These are phyloP conservation scores for Thelonectria rubi DNA, from an alignment of 2,329 filamentous ascomycete species.

Conservation along the genomic window DNA sequence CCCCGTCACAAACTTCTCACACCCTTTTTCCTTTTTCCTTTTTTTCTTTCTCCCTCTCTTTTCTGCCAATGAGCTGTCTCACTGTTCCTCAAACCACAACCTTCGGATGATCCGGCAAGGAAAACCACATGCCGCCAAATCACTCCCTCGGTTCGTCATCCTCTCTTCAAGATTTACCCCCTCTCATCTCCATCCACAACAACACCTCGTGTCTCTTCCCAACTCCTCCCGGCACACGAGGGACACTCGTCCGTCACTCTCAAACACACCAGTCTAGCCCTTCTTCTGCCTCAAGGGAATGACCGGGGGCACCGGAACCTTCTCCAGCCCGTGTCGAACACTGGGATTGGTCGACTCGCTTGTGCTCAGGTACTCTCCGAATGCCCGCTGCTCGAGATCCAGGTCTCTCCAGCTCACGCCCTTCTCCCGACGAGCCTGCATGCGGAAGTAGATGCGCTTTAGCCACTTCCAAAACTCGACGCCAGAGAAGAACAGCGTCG, in stretches of 20 bases:
- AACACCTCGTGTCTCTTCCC: neutral
- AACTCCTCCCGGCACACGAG: neutral
- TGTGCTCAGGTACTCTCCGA: slow-evolving; percentile 49
- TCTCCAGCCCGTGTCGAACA: slow-evolving; percentile 40
- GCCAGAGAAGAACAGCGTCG: slow-evolving; percentile 65
- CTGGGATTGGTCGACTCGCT: slow-evolving; percentile 41
- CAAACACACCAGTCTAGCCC: neutral
- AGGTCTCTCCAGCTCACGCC: slow-evolving; percentile 49
- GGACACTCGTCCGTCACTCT: neutral
- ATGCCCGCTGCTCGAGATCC: slow-evolving; percentile 52
- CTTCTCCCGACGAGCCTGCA: slow-evolving; percentile 32
- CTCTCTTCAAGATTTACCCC: too few relatives aligned
- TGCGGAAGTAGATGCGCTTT: slow-evolving; percentile 59
- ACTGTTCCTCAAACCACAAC: too few relatives aligned
- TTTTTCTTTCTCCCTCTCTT: too few relatives aligned
- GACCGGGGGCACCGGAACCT: slow-evolving; percentile 30
- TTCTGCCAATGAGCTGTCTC: too few relatives aligned
- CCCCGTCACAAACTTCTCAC: too few relatives aligned
- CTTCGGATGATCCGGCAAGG: too few relatives aligned
- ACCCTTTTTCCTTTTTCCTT: too few relatives aligned
- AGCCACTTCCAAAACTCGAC: slow-evolving; percentile 67
- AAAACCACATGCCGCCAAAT: too few relatives aligned
- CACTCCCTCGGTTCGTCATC: too few relatives aligned
- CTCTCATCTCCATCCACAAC: neutral
- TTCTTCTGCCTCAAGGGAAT: slow-evolving; percentile 22